Evolutionary conservation across 345 rosid genomes (phyloP).

Genomic region (Trapa bicornis): DNA sequence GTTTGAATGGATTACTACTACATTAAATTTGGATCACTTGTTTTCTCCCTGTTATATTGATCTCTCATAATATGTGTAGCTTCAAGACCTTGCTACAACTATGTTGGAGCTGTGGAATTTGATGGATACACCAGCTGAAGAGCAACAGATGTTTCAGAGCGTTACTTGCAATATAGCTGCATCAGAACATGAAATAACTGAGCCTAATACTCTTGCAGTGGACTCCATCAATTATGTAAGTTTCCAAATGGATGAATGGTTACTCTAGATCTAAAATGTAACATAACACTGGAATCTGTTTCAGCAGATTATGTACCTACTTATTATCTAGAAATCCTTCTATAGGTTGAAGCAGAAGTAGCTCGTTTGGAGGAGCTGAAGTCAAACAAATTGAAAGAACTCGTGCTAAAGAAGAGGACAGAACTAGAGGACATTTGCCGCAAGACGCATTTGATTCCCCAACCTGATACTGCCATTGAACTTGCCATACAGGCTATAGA

Average conservation of each 20-base stretch:
- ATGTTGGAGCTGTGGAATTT: conserved; percentile 93
- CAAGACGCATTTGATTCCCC: conserved; percentile 73
- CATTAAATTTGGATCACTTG: not conserved
- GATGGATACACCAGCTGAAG: conserved; percentile 97
- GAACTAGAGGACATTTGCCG: conserved; percentile 88
- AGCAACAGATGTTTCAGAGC: conserved; percentile 78
- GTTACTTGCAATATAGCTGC: conserved; percentile 94
- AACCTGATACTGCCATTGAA: conserved; percentile 50
- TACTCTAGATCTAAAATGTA: not conserved
- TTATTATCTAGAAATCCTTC: conserved; percentile 7
- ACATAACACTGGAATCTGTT: not conserved
- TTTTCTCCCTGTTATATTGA: conserved; percentile 5
- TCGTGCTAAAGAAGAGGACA: conserved; percentile 77
- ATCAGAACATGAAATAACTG: conserved; percentile 80
- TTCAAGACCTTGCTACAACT: conserved; percentile 89
- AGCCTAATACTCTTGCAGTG: conserved; percentile 69
- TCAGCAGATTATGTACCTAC: conserved; percentile 7
- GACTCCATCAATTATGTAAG: conserved; percentile 74
- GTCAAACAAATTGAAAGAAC: conserved; percentile 93
- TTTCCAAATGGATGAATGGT: not conserved
- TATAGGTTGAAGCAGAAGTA: conserved; percentile 89
- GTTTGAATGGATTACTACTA: not conserved
- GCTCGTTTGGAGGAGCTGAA: conserved; percentile 73
- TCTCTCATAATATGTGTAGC: conserved; percentile 31
- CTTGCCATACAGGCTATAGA: conserved; percentile 61